phyloP scores from a whole-genome alignment of 2,329 filamentous ascomycete species.

The Calcarisporium arbuscula region DNA sequence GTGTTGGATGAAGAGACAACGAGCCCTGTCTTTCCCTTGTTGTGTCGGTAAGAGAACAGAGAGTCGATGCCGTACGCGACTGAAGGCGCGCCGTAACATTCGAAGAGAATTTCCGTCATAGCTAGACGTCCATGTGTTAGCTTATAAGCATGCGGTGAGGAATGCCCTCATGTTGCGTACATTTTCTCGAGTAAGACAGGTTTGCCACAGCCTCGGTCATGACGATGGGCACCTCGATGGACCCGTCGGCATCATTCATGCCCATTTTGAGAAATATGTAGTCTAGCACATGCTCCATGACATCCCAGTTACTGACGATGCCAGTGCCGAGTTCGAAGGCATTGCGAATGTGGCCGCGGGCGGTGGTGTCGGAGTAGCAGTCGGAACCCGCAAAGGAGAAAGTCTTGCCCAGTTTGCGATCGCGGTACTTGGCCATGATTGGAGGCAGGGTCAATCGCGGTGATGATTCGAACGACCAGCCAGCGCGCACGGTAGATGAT shows the following conservation, averaged over 20 bases:
- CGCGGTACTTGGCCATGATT: constrained; percentile 90
- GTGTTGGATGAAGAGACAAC: constrained; percentile 90
- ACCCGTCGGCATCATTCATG: constrained; percentile 66
- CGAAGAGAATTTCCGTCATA: constrained; percentile 96
- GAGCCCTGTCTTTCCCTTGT: constrained; percentile 78
- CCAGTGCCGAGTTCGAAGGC: constrained; percentile 88
- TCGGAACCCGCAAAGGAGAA: constrained; percentile 90
- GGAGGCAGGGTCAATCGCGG: constrained; percentile 78
- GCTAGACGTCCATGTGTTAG: constrained; percentile 42
- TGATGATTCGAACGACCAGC: constrained; percentile 87
- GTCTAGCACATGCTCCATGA: constrained; percentile 89
- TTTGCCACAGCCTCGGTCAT: constrained; percentile 97
- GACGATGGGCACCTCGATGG: constrained; percentile 79
- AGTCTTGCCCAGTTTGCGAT: constrained; percentile 86
- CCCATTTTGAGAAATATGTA: constrained; percentile 94
- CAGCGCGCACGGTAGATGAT: constrained; percentile 81
- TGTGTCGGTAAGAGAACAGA: constrained; percentile 91
- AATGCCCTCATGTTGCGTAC: constrained; percentile 41
- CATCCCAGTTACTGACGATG: constrained; percentile 95
- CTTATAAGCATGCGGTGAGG: neutral
- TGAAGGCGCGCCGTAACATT: constrained; percentile 87
- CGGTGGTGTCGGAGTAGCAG: constrained; percentile 90
- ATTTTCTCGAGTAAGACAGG: constrained; percentile 78
- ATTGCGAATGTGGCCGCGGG: constrained; percentile 81
- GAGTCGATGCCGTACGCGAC: constrained; percentile 94